Percentiles rank a stretch among this genome's conserved stretches.
These are phyloP conservation scores for Penicillium atrosanguineum DNA, from an alignment of 495 filamentous ascomycete species.

Conservation along the genomic window DNA sequence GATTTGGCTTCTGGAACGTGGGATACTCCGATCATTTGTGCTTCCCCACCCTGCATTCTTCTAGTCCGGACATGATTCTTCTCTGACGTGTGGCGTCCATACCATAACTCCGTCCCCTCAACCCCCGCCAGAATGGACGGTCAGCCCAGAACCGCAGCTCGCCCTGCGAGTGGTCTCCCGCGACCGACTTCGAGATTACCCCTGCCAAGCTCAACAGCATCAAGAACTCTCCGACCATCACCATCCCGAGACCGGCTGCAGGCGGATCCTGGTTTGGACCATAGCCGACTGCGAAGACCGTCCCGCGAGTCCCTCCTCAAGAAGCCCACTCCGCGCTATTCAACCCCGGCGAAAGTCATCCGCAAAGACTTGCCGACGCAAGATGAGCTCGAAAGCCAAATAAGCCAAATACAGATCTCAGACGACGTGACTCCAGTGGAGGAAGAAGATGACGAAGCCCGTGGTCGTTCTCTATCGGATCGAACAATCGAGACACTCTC, in stretches of 20 bases:
- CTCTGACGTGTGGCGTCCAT: conserved; percentile 9
- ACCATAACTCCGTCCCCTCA: conserved; percentile 2
- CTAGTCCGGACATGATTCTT: conserved; percentile 3
- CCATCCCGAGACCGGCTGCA: conserved; percentile 45
- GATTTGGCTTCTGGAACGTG: not conserved
- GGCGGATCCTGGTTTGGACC: conserved; percentile 40
- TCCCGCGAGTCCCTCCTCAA: conserved; percentile 43
- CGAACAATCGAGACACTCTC: conserved; percentile 67
- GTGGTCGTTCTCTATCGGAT: conserved; percentile 54
- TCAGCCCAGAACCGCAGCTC: conserved; percentile 27
- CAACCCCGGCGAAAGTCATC: conserved; percentile 23
- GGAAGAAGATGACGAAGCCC: conserved; percentile 27
- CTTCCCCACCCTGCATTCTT: conserved; percentile 13
- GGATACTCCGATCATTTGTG: conserved; percentile 2
- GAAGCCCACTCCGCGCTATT: conserved; percentile 31
- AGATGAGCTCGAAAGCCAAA: conserved; percentile 15
- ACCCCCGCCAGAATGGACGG: conserved; percentile 32
- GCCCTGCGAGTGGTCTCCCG: conserved; percentile 39
- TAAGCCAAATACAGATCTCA: conserved; percentile 15
- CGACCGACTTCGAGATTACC: conserved; percentile 42
- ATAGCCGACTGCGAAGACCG: conserved; percentile 35
- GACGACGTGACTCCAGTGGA: conserved; percentile 17
- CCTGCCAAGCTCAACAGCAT: conserved; percentile 35
- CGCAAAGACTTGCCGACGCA: conserved; percentile 13
- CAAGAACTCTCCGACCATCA: conserved; percentile 40